Evolutionary conservation across 1,139 yeast species (phyloP).

Genomic region (Nakaseomyces kungkrabaensis): DNA sequence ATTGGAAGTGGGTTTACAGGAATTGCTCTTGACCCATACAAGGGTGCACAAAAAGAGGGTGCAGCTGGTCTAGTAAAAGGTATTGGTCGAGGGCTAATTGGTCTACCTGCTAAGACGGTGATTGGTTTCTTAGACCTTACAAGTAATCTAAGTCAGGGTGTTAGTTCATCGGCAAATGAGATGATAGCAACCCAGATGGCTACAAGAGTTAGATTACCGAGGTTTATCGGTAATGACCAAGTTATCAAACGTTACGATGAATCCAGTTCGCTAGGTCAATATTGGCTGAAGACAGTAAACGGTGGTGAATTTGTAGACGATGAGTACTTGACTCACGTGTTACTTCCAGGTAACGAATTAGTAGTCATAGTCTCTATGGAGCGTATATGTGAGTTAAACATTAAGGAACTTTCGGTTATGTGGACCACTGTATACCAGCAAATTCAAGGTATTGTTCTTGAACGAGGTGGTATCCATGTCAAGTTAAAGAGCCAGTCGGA

Average conservation of each 20-base stretch:
- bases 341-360: conserved; percentile 69
- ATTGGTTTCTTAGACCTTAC: conserved; percentile 92
- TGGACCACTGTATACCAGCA: conserved; percentile 23
- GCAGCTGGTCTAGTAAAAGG: conserved; percentile 90
- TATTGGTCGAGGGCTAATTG: conserved; percentile 86
- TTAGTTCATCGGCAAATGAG: conserved; percentile 77
- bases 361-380: conserved; percentile 69
- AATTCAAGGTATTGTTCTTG: conserved; percentile 48
- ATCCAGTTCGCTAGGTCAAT: conserved; percentile 89
- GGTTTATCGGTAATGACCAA: conserved; percentile 59
- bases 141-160: conserved; percentile 87
- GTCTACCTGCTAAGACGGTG: conserved; percentile 93
- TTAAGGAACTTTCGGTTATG: conserved; percentile 42
- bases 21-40: conserved; percentile 79
- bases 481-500: conserved; percentile 53
- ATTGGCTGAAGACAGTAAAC: conserved; percentile 74
- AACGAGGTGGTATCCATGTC: conserved; percentile 68
- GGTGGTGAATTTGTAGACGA: conserved; percentile 72
- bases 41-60: conserved; percentile 80
- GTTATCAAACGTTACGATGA: conserved; percentile 66
- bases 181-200: conserved; percentile 76
- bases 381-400: conserved; percentile 58
- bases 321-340: conserved; percentile 73
- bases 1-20: conserved; percentile 84
- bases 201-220: conserved; percentile 72